Conservation (phyloP, 768 basidiomycete genomes). For the Amanita inopinata region DNA sequence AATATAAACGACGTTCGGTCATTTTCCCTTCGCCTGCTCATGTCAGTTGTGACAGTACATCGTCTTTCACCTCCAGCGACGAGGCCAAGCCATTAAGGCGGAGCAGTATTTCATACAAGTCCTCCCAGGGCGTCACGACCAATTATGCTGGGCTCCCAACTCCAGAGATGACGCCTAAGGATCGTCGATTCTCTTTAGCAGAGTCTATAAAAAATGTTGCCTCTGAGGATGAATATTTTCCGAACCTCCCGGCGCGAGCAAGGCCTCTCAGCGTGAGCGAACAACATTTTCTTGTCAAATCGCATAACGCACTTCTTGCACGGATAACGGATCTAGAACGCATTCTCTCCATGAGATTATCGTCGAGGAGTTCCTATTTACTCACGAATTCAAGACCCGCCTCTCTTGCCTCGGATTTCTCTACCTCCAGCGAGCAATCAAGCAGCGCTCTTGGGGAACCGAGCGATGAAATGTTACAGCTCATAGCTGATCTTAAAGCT, state of each 20-base stretch:
- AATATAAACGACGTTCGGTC: slow-evolving; percentile 23
- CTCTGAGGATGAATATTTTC: slow-evolving; percentile 36
- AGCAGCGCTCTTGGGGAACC: slow-evolving; percentile 37
- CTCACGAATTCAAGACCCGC: slow-evolving; percentile 36
- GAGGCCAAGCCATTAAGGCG: slow-evolving; percentile 32
- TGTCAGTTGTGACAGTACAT: slow-evolving; percentile 18
- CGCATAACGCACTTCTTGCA: slow-evolving; percentile 72
- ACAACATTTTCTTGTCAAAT: slow-evolving; percentile 80
- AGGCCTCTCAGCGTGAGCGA: slow-evolving; percentile 62
- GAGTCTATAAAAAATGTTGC: slow-evolving; percentile 21
- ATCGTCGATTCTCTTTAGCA: slow-evolving; percentile 30
- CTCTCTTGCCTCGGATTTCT: slow-evolving; percentile 40
- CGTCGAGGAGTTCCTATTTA: slow-evolving; percentile 23
- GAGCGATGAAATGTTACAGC: slow-evolving; percentile 68
- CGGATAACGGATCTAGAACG: slow-evolving; percentile 78
- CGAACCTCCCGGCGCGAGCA: slow-evolving; percentile 25
- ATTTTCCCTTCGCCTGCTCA: slow-evolving; percentile 23
- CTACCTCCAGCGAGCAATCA: slow-evolving; percentile 20
- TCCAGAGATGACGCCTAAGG: slow-evolving; percentile 60
- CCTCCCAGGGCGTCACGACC: slow-evolving; percentile 25
- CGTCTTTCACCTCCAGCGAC: slow-evolving; percentile 20
- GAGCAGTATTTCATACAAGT: slow-evolving; percentile 72
- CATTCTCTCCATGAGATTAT: slow-evolving; percentile 39
- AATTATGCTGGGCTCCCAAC: slow-evolving; percentile 47
- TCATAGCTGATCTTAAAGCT: slow-evolving; percentile 70